These are phyloP conservation scores for Triticum timopheevii DNA, from an alignment of 176 grass and related monocot genomes.

Conservation along the genomic window DNA sequence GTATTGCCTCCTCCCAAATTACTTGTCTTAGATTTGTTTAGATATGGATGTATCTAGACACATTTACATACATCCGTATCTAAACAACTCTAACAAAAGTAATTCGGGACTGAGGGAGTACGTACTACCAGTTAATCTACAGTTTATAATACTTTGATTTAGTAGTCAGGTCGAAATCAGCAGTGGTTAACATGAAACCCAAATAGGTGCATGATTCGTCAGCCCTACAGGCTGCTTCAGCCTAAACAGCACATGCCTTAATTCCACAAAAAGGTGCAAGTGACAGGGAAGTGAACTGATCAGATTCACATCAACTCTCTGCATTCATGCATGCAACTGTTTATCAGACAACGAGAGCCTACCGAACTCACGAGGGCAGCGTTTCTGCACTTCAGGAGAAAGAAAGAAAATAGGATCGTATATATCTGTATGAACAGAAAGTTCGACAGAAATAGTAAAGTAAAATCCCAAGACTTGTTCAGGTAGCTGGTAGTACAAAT, in stretches of 20 bases:
- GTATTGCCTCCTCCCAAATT: no score
- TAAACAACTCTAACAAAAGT: no score
- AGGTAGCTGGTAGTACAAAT: no score
- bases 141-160: background rate
- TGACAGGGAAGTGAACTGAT: background rate
- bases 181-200: background rate
- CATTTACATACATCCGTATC: no score
- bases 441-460: no score
- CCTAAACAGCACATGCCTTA: background rate
- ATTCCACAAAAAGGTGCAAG: conserved; percentile 18
- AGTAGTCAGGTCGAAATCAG: background rate
- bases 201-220: background rate
- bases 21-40: no score
- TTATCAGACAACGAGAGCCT: background rate
- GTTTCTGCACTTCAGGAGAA: no score
- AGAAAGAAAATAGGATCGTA: no score
- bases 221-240: background rate
- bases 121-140: background rate
- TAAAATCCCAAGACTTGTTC: no score
- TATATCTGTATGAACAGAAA: no score
- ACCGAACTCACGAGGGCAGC: background rate
- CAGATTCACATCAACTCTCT: background rate
- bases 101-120: no score
- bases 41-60: no score
- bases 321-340: background rate